Evolutionary conservation across 2,329 filamentous ascomycete genomes (phyloP), one percentile per base, ranked within the genome.

Genomic region (Penicillium janthinellum): DNA sequence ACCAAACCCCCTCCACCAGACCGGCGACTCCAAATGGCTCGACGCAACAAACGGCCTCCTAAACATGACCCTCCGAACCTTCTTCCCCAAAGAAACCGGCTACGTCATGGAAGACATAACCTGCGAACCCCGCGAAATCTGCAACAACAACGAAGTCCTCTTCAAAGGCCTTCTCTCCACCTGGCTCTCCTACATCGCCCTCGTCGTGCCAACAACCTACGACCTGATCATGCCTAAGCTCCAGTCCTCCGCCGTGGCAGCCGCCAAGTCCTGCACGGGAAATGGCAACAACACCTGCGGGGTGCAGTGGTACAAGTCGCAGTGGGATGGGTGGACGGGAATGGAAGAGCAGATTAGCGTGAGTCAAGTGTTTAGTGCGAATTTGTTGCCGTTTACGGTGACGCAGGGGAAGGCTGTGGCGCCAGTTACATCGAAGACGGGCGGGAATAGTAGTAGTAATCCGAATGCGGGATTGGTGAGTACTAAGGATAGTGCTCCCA

Each of bases 81-180:
- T 87, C 70, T 87, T 87, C 75, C 79, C 79, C n/a, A 53, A 74
- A 34, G 59, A 74, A 17, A 70, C 10, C 41, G 52, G 52, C 14
- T 45, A 72, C 38, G 70, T 71, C 51, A 72, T 84, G 28, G 81
- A 82, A 56, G 80, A 88, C 64, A 85, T 88, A 61, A 85, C 78
- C 63, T 65, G 63, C 37, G 63, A 65, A 42, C 51, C 61, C 1
- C 41, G 38, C 5, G 54, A 60, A 38, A 57, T 51, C 28, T 94
- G 91, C 79, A 88, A 88, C 59, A 81, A 84, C 59, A 90, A 93
- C 70, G 89, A 92, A 81, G 75, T 86, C 59, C 85, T 86, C 1
- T 92, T 89, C 83, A 91, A 91, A 75, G 88, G 88, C 41, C 87
- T 88, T 59, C 79, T 90, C 17, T 82, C 86, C 65, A 83, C 87